Percentiles rank a stretch among this genome's conserved stretches.
phyloP scores from a whole-genome alignment of 352 stramenopile genomes.

The Phytophthora aleatoria region DNA sequence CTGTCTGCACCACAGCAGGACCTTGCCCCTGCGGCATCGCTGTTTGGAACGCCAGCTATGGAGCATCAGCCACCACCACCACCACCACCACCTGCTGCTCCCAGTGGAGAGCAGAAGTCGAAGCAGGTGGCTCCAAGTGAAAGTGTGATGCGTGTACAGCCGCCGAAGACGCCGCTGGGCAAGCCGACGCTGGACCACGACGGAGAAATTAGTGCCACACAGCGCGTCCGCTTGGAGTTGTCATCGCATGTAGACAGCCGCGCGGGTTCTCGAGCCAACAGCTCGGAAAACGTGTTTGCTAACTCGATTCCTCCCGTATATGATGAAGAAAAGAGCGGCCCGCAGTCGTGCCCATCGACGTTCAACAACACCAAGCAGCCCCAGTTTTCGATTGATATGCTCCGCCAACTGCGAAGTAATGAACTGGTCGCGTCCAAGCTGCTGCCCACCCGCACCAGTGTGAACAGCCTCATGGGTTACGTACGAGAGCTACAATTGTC shows the following conservation, averaged over 20 bases:
- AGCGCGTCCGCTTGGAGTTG: conserved; percentile 63
- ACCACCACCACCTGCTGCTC: not conserved
- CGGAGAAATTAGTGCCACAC: conserved; percentile 53
- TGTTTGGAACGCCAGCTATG: conserved; percentile 9
- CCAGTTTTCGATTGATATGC: conserved; percentile 36
- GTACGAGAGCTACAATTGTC: conserved; percentile 76
- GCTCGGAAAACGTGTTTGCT: conserved; percentile 39
- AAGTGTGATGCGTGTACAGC: conserved; percentile 27
- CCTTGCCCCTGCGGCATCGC: conserved; percentile 7
- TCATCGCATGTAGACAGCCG: conserved; percentile 40
- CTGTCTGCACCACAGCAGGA: conserved; percentile 15
- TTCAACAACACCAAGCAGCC: conserved; percentile 41
- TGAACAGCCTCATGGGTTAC: conserved; percentile 80
- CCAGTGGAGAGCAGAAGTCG: conserved; percentile 1
- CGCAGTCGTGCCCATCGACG: conserved; percentile 46
- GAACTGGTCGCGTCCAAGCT: conserved; percentile 61
- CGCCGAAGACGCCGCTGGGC: conserved; percentile 62
- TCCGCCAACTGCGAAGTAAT: conserved; percentile 35
- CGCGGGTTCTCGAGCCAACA: conserved; percentile 35
- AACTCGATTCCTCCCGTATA: conserved; percentile 24
- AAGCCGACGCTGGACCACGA: conserved; percentile 34
- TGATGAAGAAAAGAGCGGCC: conserved; percentile 43
- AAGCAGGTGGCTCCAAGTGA: conserved; percentile 8
- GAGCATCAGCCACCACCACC: conserved; percentile 1
- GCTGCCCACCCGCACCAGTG: conserved; percentile 54